Conservation (phyloP, 2,329 filamentous ascomycete genomes). For the Ophiostoma fasciatum region DNA sequence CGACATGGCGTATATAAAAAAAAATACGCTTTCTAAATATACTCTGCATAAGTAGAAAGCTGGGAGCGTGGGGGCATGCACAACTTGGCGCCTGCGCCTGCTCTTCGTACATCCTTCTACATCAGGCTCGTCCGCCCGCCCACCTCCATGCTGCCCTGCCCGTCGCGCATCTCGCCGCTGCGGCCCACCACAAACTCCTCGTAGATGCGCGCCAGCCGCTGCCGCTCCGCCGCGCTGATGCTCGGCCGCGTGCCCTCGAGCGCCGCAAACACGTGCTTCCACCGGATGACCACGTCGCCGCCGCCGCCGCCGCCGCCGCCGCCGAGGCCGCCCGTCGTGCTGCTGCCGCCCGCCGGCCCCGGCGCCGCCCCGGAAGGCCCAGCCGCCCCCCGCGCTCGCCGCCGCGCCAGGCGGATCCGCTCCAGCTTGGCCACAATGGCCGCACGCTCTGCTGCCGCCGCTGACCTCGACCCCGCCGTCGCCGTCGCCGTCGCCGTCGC, state of each 20-base stretch:
- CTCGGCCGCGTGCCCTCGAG: conserved; percentile 65
- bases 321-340: background rate
- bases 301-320: conserved; percentile 7
- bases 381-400: conserved; percentile 38
- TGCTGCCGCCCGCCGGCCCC: conserved; percentile 10
- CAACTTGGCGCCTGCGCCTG: too few species aligned
- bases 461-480: conserved; percentile 28
- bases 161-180: conserved; percentile 90
- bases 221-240: conserved; percentile 65
- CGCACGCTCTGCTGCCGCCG: conserved; percentile 57
- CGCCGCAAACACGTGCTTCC: conserved; percentile 69
- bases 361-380: too few species aligned
- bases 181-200: conserved; percentile 82
- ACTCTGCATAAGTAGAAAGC: too few species aligned
- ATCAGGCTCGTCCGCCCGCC: conserved; percentile 88
- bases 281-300: conserved; percentile 59
- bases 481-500: conserved; percentile 23
- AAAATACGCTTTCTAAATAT: too few species aligned
- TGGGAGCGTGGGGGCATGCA: too few species aligned
- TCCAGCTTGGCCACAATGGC: conserved; percentile 70
- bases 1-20: too few species aligned
- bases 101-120: too few species aligned
- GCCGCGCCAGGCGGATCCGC: conserved; percentile 57
- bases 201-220: conserved; percentile 67
- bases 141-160: conserved; percentile 81